phyloP scores from a whole-genome alignment of 2,329 filamentous ascomycete genomes.

The Venturia carpophila region DNA sequence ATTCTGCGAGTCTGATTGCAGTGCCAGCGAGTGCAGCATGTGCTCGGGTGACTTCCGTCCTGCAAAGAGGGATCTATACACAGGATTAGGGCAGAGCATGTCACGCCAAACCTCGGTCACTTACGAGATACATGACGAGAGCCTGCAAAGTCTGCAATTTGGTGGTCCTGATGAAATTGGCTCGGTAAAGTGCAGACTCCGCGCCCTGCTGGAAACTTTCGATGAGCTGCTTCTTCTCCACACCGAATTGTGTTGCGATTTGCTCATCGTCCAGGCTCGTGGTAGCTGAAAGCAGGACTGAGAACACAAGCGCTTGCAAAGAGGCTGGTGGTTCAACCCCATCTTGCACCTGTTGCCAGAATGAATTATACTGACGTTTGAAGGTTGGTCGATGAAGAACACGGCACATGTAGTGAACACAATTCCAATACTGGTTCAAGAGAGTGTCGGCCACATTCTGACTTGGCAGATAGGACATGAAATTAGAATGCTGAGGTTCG shows the following conservation, averaged over 20 bases:
- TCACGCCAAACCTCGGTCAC: conserved; percentile 24
- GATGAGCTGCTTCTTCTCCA: conserved; percentile 50
- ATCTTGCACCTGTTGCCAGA: conserved; percentile 55
- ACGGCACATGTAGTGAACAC: conserved; percentile 61
- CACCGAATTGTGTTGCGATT: conserved; percentile 47
- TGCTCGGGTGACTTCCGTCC: conserved; percentile 62
- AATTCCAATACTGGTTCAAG: conserved; percentile 57
- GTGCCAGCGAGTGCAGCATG: conserved; percentile 66
- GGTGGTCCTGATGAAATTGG: conserved; percentile 63
- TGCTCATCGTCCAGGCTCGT: conserved; percentile 55
- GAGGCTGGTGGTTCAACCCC: conserved; percentile 56
- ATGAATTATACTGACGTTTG: conserved; percentile 54
- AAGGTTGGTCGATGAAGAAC: conserved; percentile 61
- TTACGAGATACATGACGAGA: conserved; percentile 67
- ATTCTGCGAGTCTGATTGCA: conserved; percentile 66
- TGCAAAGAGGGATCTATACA: conserved; percentile 58
- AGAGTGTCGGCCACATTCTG: conserved; percentile 52
- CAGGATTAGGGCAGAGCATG: conserved; percentile 19
- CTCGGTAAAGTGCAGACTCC: conserved; percentile 59
- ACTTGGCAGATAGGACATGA: conserved; percentile 56
- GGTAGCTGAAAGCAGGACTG: conserved; percentile 60
- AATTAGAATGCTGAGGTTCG: conserved; percentile 38
- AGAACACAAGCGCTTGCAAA: conserved; percentile 61
- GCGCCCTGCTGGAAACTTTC: conserved; percentile 57
- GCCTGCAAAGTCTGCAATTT: conserved; percentile 69